phyloP scores from a whole-genome alignment of 2,329 filamentous ascomycete genomes.

The Aspergillus sp. region DNA sequence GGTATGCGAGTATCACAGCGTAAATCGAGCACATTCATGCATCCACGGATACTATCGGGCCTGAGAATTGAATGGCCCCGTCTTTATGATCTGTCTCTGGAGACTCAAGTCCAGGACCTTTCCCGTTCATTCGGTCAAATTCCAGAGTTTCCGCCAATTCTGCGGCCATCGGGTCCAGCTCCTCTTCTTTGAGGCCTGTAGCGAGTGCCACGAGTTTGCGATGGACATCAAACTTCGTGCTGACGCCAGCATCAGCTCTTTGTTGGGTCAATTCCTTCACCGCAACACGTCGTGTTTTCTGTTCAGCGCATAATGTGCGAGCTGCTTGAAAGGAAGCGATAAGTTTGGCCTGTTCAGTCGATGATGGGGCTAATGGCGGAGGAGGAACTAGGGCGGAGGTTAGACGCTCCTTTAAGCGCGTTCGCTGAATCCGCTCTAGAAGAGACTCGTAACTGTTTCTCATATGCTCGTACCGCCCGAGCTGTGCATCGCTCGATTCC shows the following conservation, averaged over 20 bases:
- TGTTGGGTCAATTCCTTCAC: slow-evolving; percentile 50
- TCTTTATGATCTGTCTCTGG: slow-evolving; percentile 36
- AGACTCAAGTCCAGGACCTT: slow-evolving; percentile 32
- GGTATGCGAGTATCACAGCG: neutral
- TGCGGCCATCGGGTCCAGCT: slow-evolving; percentile 52
- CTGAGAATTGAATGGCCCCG: slow-evolving; percentile 32
- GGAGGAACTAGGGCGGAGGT: slow-evolving; percentile 22
- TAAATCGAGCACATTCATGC: slow-evolving; percentile 20
- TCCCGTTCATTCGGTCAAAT: slow-evolving; percentile 47
- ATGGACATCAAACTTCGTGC: slow-evolving; percentile 52
- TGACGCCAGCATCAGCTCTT: slow-evolving; percentile 50
- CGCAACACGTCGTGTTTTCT: slow-evolving; percentile 40
- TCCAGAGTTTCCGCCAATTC: slow-evolving; percentile 52
- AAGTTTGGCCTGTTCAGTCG: slow-evolving; percentile 37
- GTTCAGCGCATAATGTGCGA: slow-evolving; percentile 37
- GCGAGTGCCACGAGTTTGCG: slow-evolving; percentile 52
- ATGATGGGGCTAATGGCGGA: slow-evolving; percentile 21
- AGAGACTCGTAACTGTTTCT: slow-evolving; percentile 46
- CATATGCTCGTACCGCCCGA: slow-evolving; percentile 45
- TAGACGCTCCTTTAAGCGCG: slow-evolving; percentile 39
- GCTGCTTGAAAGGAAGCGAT: slow-evolving; percentile 35
- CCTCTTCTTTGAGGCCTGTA: slow-evolving; percentile 52
- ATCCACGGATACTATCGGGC: slow-evolving; percentile 39
- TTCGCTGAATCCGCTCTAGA: slow-evolving; percentile 49
- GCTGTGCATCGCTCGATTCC: slow-evolving; percentile 41